Conservation (phyloP, 495 filamentous ascomycete genomes). For the Tuber magnatum region DNA sequence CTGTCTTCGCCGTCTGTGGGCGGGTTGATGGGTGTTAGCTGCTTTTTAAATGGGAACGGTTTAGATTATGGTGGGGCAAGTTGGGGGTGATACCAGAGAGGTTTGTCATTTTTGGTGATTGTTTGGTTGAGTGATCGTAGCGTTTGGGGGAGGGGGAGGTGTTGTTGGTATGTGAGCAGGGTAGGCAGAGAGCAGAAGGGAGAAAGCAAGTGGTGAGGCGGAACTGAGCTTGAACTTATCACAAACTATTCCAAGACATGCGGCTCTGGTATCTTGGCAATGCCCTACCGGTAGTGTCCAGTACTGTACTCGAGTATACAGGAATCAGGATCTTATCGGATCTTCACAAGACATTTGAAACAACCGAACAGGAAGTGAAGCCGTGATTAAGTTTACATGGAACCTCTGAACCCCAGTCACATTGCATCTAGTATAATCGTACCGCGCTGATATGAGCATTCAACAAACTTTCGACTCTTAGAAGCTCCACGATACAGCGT, state of each 20-base stretch:
- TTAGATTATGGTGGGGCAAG: not conserved
- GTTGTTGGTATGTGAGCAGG: not conserved
- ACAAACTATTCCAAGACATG: not conserved
- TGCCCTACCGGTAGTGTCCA: not conserved
- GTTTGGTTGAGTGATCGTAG: not conserved
- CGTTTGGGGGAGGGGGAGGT: not conserved
- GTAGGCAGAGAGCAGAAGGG: not conserved
- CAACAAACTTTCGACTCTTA: not conserved
- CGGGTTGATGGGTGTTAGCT: not conserved
- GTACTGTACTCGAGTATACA: too few species aligned
- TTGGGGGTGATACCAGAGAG: conserved; percentile 15
- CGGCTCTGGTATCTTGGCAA: conserved; percentile 6
- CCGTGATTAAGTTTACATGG: too few species aligned
- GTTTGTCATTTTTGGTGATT: conserved; percentile 16
- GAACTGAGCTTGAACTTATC: not conserved
- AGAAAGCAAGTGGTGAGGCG: not conserved
- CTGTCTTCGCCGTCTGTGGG: conserved; percentile 25
- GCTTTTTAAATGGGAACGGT: not conserved
- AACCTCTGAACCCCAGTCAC: too few species aligned
- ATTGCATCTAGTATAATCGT: too few species aligned
- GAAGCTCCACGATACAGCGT: not conserved
- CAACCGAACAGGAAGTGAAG: not conserved
- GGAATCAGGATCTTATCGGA: conserved; percentile 6
- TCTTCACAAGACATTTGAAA: not conserved
- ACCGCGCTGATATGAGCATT: too few species aligned